A percentile compares a stretch with the other conserved stretches of the same genome.
Evolutionary conservation across 768 basidiomycete genomes (phyloP).

Genomic region (Mycena capillaripes): DNA sequence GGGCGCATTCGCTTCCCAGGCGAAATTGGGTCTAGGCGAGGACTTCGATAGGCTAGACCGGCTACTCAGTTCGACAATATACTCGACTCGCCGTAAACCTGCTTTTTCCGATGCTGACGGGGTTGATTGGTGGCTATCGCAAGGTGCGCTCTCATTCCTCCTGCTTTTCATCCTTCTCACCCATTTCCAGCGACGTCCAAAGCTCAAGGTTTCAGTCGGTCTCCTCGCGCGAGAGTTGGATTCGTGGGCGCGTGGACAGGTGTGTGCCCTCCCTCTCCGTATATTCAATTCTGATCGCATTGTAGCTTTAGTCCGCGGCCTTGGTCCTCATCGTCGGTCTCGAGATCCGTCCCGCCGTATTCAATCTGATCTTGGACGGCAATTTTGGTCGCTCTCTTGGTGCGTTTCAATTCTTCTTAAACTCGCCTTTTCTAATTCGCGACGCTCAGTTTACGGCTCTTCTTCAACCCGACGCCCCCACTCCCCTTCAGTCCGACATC

Average conservation of each 20-base stretch:
- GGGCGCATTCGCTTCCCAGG: background rate
- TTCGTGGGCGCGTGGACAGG: background rate
- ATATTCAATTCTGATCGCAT: background rate
- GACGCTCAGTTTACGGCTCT: no score
- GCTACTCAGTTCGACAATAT: background rate
- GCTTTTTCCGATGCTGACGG: background rate
- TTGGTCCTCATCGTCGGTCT: background rate
- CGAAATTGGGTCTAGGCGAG: background rate
- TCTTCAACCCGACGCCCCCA: no score
- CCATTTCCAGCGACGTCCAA: background rate
- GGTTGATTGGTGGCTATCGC: background rate
- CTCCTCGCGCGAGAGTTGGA: background rate
- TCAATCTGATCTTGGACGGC: background rate
- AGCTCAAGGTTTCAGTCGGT: background rate
- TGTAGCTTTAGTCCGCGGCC: background rate
- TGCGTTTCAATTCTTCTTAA: background rate
- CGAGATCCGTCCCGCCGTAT: background rate
- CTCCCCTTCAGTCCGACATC: no score
- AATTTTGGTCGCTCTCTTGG: background rate
- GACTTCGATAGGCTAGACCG: background rate
- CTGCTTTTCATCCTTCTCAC: background rate
- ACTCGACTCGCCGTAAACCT: background rate
- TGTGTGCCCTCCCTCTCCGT: background rate
- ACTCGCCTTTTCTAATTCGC: background rate
- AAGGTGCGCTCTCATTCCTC: background rate